Evolutionary conservation across 2,329 filamentous ascomycete species (phyloP).

Genomic region (Myotisia sp.): DNA sequence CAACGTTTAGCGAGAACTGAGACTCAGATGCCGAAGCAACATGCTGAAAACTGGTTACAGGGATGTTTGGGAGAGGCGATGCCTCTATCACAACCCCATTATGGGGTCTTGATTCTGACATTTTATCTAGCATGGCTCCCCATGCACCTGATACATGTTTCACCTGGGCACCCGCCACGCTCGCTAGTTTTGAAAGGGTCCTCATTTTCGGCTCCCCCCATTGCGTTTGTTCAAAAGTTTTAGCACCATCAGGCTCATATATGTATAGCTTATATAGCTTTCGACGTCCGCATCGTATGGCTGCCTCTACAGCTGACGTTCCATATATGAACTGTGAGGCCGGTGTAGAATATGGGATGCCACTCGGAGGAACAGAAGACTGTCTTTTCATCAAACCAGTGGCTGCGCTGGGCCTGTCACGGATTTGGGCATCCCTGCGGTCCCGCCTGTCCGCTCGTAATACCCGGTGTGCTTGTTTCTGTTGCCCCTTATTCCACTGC

Average conservation of each 20-base stretch:
- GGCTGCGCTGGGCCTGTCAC: neutral
- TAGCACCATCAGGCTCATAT: constrained; percentile 42
- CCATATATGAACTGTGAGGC: constrained; percentile 90
- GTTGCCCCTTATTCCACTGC: no score
- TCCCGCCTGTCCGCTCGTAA: neutral
- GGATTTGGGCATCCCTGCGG: neutral
- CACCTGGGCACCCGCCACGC: constrained; percentile 38
- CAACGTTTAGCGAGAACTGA: constrained; percentile 47
- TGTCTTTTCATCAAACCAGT: constrained; percentile 2
- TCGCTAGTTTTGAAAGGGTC: constrained; percentile 26
- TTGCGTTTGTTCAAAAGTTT: constrained; percentile 32
- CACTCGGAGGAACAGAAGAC: constrained; percentile 21
- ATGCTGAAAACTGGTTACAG: constrained; percentile 45
- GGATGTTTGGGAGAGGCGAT: constrained; percentile 62
- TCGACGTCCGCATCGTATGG: constrained; percentile 53
- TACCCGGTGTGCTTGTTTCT: no score
- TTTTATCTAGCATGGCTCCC: constrained; percentile 62
- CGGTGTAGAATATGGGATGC: constrained; percentile 61
- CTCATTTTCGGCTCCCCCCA: constrained; percentile 9
- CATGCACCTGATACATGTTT: constrained; percentile 47
- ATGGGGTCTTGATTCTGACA: constrained; percentile 69
- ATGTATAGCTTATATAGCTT: constrained; percentile 77
- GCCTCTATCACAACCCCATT: constrained; percentile 82
- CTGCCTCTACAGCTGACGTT: constrained; percentile 63
- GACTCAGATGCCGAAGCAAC: constrained; percentile 33